A percentile compares a stretch with the other conserved stretches of the same genome.
Conservation (phyloP, 1,284 basidiomycete species). For the Mrakiaceae sp. region DNA sequence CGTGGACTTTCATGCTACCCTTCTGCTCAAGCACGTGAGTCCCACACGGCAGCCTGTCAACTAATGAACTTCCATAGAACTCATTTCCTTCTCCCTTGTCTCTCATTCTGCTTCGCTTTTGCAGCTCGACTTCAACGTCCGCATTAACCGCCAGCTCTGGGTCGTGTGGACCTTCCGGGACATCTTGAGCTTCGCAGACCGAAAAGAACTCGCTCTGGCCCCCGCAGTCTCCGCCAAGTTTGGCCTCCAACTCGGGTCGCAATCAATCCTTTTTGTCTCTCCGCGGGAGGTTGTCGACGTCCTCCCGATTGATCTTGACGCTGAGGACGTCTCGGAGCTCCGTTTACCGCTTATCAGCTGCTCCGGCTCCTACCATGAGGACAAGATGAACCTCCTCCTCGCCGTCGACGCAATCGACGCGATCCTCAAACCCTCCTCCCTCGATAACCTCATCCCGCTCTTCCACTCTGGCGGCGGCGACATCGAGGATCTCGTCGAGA, state of each 20-base stretch:
- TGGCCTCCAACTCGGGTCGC: conserved; percentile 53
- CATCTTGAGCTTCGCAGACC: conserved; percentile 27
- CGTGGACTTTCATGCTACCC: too few species aligned
- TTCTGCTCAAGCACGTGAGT: too few species aligned
- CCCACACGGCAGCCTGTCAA: too few species aligned
- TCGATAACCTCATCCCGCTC: conserved; percentile 64
- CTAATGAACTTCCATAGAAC: too few species aligned
- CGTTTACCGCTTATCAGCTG: too few species aligned
- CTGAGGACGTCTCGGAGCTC: too few species aligned
- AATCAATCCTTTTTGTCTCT: conserved; percentile 50
- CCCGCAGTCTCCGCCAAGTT: conserved; percentile 36
- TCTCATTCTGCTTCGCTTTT: too few species aligned
- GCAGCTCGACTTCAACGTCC: conserved; percentile 9
- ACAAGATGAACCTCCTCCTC: conserved; percentile 38
- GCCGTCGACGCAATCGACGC: conserved; percentile 56
- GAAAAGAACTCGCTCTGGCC: neutral
- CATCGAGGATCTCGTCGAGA: conserved; percentile 58
- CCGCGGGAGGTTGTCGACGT: too few species aligned
- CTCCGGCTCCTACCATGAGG: too few species aligned
- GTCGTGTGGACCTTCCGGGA: conserved; percentile 54
- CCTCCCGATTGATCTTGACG: too few species aligned
- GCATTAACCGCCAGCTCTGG: conserved; percentile 41
- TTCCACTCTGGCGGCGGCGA: conserved; percentile 77
- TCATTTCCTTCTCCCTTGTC: too few species aligned
- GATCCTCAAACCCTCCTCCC: conserved; percentile 57